Percentiles rank a stretch among this genome's conserved stretches.
These are phyloP conservation scores for Mycena chlorophos DNA, from an alignment of 768 basidiomycete genomes.

Conservation along the genomic window DNA sequence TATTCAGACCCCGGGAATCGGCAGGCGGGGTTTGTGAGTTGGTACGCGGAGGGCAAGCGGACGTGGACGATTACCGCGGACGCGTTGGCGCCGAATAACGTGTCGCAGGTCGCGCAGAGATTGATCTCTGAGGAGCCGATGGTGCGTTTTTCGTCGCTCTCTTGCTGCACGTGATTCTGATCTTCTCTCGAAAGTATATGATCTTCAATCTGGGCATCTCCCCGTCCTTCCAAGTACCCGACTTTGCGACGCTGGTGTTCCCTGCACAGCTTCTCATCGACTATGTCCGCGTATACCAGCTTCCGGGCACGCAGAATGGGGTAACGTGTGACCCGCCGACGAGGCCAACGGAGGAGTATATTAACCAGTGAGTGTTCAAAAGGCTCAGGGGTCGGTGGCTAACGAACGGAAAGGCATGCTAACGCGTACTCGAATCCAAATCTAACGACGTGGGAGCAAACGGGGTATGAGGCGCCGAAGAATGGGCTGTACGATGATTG, in stretches of 20 bases:
- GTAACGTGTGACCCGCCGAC: constrained; percentile 58
- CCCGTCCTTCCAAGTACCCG: constrained; percentile 47
- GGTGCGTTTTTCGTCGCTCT: constrained; percentile 39
- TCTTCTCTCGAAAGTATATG: constrained; percentile 61
- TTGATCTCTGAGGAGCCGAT: constrained; percentile 84
- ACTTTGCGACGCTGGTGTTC: constrained; percentile 52
- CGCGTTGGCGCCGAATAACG: constrained; percentile 56
- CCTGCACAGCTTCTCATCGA: constrained; percentile 64
- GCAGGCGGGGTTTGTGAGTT: constrained; percentile 64
- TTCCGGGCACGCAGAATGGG: constrained; percentile 46
- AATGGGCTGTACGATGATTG: no score
- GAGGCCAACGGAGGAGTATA: constrained; percentile 61
- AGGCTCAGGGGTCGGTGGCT: constrained; percentile 37
- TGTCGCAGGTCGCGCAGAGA: constrained; percentile 62
- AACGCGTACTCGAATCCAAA: not conserved
- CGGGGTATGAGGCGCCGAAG: no score
- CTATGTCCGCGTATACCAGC: constrained; percentile 67
- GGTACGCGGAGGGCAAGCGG: constrained; percentile 62
- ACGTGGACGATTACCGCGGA: constrained; percentile 70
- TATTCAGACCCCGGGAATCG: not conserved
- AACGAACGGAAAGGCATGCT: not conserved
- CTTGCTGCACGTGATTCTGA: not conserved
- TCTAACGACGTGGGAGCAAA: no score
- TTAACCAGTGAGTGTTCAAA: constrained; percentile 21
- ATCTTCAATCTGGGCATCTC: constrained; percentile 86